Conservation (phyloP, 1,284 basidiomycete species). For the Irpex sp. region DNA sequence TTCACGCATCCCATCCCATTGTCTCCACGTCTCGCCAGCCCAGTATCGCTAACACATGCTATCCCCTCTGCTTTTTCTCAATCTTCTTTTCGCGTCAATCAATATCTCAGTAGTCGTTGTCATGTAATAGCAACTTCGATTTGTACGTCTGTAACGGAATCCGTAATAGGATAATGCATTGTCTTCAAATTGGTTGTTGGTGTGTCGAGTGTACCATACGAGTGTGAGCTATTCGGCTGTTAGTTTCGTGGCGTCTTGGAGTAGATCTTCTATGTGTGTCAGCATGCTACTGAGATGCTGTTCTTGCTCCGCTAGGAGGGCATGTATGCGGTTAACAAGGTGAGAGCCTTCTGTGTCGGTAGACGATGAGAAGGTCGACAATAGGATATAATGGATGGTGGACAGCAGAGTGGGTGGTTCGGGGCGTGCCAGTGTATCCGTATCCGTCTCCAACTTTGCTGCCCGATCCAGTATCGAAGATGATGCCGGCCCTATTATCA, state of each 20-base stretch:
- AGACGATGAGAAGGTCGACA: neutral
- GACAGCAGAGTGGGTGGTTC: neutral
- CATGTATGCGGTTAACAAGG: neutral
- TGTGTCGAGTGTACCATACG: too few relatives aligned
- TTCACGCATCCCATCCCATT: constrained; percentile 14
- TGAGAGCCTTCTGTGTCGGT: neutral
- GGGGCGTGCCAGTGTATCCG: neutral
- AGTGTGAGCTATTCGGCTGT: too few relatives aligned
- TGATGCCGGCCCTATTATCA: neutral
- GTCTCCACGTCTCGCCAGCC: neutral
- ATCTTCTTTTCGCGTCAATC: neutral
- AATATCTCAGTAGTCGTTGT: constrained; percentile 11
- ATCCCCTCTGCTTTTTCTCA: constrained; percentile 4
- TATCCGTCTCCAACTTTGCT: neutral
- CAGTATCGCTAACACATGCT: constrained; percentile 11
- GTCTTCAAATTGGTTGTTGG: neutral
- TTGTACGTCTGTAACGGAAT: constrained; percentile 14
- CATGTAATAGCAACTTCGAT: constrained; percentile 19
- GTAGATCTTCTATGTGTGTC: neutral
- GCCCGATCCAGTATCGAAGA: neutral
- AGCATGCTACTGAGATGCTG: neutral
- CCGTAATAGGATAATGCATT: constrained; percentile 5
- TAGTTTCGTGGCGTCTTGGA: neutral
- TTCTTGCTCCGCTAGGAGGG: neutral
- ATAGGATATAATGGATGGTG: neutral